phyloP scores from a whole-genome alignment of 306 rosid genomes.

The Crataegus laevigata region DNA sequence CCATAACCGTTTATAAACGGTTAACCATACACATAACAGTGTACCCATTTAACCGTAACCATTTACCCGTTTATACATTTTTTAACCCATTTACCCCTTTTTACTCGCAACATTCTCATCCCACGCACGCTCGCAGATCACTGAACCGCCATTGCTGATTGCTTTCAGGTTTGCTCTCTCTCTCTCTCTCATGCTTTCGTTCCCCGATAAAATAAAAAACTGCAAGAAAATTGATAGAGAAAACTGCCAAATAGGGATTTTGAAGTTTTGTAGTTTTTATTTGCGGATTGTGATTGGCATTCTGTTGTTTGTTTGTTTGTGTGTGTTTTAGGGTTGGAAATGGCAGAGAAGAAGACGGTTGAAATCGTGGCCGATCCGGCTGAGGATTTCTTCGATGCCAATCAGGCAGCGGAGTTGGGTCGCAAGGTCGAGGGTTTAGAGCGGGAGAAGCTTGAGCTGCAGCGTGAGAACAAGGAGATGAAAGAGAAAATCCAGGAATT shows the following conservation, averaged over 20 bases:
- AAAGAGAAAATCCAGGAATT: constrained; percentile 44
- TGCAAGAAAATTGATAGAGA: not conserved
- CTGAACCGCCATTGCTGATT: not conserved
- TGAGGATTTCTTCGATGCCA: constrained; percentile 33
- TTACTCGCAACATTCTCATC: not conserved
- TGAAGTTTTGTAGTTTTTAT: not conserved
- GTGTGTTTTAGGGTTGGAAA: constrained; percentile 22
- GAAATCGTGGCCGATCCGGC: constrained; percentile 38
- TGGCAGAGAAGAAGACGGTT: constrained; percentile 50
- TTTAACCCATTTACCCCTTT: too few species aligned
- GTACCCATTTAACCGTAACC: too few species aligned
- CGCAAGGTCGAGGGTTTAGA: constrained; percentile 48
- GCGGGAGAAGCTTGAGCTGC: constrained; percentile 42
- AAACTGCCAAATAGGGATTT: not conserved
- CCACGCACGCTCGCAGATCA: not conserved
- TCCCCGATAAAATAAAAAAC: not conserved
- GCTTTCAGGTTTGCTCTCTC: not conserved
- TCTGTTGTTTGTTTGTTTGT: not conserved
- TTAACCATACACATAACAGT: too few species aligned
- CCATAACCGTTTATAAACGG: too few species aligned
- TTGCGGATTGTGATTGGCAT: not conserved
- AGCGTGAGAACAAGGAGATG: constrained; percentile 30
- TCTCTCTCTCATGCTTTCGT: not conserved
- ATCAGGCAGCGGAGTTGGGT: constrained; percentile 35
- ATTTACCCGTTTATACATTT: too few species aligned